Evolutionary conservation across 2,329 filamentous ascomycete genomes (phyloP).

Genomic region (Knoxdaviesia capensis): DNA sequence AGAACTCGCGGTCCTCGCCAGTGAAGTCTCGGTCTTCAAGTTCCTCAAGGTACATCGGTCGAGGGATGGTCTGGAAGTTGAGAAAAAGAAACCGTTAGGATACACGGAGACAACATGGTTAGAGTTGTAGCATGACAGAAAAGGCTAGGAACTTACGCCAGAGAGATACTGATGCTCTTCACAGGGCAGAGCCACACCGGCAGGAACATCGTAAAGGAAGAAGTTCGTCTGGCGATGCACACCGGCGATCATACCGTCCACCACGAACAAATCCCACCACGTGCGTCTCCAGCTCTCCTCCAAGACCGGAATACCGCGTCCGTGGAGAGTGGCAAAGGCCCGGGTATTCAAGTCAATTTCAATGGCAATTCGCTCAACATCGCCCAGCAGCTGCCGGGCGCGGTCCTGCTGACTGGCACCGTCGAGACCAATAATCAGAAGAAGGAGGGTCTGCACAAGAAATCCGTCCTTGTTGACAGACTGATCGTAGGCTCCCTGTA

Average conservation of each 20-base stretch:
- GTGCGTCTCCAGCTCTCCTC: constrained; percentile 76
- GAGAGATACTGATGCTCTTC: constrained; percentile 55
- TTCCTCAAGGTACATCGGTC: constrained; percentile 45
- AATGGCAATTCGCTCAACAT: constrained; percentile 51
- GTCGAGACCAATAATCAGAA: constrained; percentile 61
- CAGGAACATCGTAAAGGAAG: constrained; percentile 42
- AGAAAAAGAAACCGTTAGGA: constrained; percentile 1
- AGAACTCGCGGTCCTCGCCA: constrained; percentile 50
- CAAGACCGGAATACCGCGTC: constrained; percentile 42
- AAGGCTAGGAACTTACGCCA: constrained; percentile 23
- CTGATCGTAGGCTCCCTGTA: constrained; percentile 26
- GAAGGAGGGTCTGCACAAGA: constrained; percentile 56
- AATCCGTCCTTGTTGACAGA: constrained; percentile 33
- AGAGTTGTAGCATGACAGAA: not conserved
- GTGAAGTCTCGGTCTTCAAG: constrained; percentile 61
- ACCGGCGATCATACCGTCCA: constrained; percentile 68
- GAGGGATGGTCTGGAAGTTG: constrained; percentile 28
- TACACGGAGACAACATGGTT: constrained; percentile 1
- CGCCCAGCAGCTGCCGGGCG: constrained; percentile 44
- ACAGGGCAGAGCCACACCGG: constrained; percentile 58
- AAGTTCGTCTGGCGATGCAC: constrained; percentile 56
- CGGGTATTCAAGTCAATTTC: constrained; percentile 57
- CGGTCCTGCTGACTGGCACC: constrained; percentile 52
- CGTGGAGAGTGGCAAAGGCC: constrained; percentile 43
- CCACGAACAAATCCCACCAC: constrained; percentile 74